Base-by-base conservation (phyloP, 805 yeast species). In the Danielia oregonensis region DNA sequence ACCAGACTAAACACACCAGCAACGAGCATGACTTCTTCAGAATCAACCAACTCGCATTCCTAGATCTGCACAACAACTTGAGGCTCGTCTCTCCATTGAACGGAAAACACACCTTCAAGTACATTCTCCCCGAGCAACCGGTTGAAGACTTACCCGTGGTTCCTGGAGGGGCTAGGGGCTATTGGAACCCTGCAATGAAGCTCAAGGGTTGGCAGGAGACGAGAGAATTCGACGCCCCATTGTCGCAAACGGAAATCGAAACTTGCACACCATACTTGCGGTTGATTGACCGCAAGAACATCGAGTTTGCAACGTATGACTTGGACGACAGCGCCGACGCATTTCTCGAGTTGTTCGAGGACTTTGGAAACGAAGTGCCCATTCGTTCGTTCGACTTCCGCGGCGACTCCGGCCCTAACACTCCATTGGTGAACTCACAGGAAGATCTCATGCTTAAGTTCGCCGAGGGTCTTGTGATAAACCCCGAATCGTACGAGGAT, bases 221-320 rank as follows among this genome's bases (percentile, higher is more conserved):
- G 9, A 13, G 9, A 1, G 17, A 19, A 4, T 24, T 33, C 16
- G 45, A 42, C 10, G 37, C 42, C 3, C 72, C 73, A 3, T 51
- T 76, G 19, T 67, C 76, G 0, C 72, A 73, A 37, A 69, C 76
- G 21, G 82, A 77, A 49, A 70, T 78, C 35, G 82, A 77, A 43
- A 74, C 82, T 0, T 70, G 79, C 40, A 54, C 52, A 15, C 70
- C 71, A 4, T 63, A 56, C 36, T 46, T 57, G 30, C 56, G 57
- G 31, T 39, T 65, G 25, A 49, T 63, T 18, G 57, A 55, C 32
- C 54, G 53, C 41, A 46, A 50, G 28, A 59, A 60, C 33, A 49
- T 63, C 16, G 48, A 49, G 30, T 55, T 65, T 40, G 52, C 61
- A 18, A 51, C 56, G 8, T 65, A 53, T 44, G 52, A 50, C 15